These are phyloP conservation scores for Rhodotorula sp. DNA, from an alignment of 1,284 basidiomycete species.

Conservation along the genomic window DNA sequence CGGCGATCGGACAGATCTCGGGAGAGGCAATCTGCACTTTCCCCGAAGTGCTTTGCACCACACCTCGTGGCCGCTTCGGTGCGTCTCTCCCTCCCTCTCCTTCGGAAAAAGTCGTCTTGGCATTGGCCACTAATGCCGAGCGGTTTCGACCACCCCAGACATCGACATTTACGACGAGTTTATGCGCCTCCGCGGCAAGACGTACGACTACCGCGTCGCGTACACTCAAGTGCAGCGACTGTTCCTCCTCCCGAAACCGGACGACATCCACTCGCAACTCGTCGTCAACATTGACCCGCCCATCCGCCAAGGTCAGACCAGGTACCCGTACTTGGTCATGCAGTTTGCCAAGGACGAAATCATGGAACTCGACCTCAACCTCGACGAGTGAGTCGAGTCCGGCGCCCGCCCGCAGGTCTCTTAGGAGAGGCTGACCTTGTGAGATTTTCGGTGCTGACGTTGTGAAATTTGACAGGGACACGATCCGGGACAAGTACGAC, in stretches of 20 bases:
- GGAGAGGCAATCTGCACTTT: slow-evolving; percentile 94
- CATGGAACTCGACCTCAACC: slow-evolving; percentile 91
- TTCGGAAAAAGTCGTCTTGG: no score
- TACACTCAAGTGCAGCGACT: slow-evolving; percentile 85
- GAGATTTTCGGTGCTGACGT: no score
- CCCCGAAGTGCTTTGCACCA: slow-evolving; percentile 93
- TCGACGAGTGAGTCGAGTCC: slow-evolving; percentile 71
- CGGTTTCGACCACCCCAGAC: slow-evolving; percentile 54
- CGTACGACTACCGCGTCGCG: slow-evolving; percentile 97
- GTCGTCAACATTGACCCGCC: slow-evolving; percentile 87
- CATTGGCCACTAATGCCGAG: background rate
- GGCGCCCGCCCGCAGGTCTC: background rate
- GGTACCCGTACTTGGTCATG: slow-evolving; percentile 97
- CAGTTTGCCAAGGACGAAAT: slow-evolving; percentile 96
- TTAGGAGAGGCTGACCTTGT: background rate
- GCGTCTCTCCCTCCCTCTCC: background rate
- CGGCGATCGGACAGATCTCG: slow-evolving; percentile 86
- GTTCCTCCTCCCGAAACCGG: slow-evolving; percentile 88
- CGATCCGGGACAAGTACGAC: slow-evolving; percentile 56
- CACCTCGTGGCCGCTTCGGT: slow-evolving; percentile 57
- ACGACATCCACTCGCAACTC: slow-evolving; percentile 93
- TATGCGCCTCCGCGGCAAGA: slow-evolving; percentile 90
- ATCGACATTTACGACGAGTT: slow-evolving; percentile 97
- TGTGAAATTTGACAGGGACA: slow-evolving; percentile 40
- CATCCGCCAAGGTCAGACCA: slow-evolving; percentile 96